phyloP scores from a whole-genome alignment of 768 basidiomycete species.

The Coprinopsis sp. region DNA sequence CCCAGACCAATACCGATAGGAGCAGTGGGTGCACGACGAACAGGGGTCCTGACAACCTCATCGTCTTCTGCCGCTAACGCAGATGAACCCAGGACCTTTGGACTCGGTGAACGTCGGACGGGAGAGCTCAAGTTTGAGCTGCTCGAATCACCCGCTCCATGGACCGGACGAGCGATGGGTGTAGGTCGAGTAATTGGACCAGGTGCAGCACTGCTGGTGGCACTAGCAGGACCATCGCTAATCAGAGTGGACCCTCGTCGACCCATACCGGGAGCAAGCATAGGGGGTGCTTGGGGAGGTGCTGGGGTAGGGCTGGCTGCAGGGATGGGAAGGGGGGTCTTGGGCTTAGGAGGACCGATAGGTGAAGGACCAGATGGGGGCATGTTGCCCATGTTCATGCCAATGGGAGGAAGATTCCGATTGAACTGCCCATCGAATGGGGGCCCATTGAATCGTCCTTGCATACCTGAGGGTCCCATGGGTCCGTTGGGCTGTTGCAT shows the following conservation, averaged over 20 bases:
- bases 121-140: slow-evolving; percentile 63
- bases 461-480: slow-evolving; percentile 51
- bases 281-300: slow-evolving; percentile 30
- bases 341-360: slow-evolving; percentile 54
- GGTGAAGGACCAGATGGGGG: slow-evolving; percentile 34
- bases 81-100: slow-evolving; percentile 71
- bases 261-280: slow-evolving; percentile 44
- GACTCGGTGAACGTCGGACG: slow-evolving; percentile 42
- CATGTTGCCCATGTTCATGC: slow-evolving; percentile 15
- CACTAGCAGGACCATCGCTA: slow-evolving; percentile 19
- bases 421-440: slow-evolving; percentile 51
- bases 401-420: slow-evolving; percentile 34
- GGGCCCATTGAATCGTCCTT: slow-evolving; percentile 48
- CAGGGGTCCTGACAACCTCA: slow-evolving; percentile 55
- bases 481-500: slow-evolving; percentile 31
- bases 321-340: slow-evolving; percentile 30
- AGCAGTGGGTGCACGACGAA: slow-evolving; percentile 35
- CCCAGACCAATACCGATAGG: slow-evolving; percentile 20
- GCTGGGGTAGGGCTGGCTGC: slow-evolving; percentile 30
- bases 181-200: slow-evolving; percentile 63
- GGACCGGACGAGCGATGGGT: slow-evolving; percentile 57
- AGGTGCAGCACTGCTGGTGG: slow-evolving; percentile 31
- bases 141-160: slow-evolving; percentile 41
- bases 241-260: slow-evolving; percentile 39
- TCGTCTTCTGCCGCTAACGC: slow-evolving; percentile 78